Conservation (phyloP, 2,329 filamentous ascomycete species). For the Aureobasidium sp. region DNA sequence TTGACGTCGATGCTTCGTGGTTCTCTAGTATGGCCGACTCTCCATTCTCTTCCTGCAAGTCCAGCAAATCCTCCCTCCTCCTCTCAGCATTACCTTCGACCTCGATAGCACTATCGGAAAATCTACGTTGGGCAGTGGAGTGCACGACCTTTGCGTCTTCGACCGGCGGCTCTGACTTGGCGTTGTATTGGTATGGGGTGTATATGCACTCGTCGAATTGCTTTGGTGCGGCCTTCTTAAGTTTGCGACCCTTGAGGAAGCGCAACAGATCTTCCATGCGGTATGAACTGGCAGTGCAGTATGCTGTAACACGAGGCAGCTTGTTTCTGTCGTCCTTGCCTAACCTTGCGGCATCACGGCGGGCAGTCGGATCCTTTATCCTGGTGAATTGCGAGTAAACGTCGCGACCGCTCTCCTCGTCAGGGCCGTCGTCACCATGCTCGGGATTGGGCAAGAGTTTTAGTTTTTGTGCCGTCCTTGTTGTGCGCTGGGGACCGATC, state of each 20-base stretch:
- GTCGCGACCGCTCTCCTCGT: conserved; percentile 88
- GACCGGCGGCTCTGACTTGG: conserved; percentile 23
- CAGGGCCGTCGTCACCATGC: conserved; percentile 62
- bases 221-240: conserved; percentile 75
- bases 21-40: conserved; percentile 12
- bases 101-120: conserved; percentile 64
- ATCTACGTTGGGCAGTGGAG: conserved; percentile 51
- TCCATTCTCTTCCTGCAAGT: conserved; percentile 19
- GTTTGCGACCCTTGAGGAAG: conserved; percentile 80
- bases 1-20: conserved; percentile 13
- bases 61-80: conserved; percentile 30
- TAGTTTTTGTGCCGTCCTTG: conserved; percentile 91
- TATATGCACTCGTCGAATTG: conserved; percentile 97
- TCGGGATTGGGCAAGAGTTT: conserved; percentile 94
- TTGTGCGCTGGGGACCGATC: conserved; percentile 89
- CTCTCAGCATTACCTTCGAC: conserved; percentile 44
- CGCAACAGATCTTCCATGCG: conserved; percentile 82
- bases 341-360: conserved; percentile 81
- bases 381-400: conserved; percentile 97
- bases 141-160: conserved; percentile 27
- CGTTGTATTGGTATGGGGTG: conserved; percentile 74
- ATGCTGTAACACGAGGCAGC: conserved; percentile 86
- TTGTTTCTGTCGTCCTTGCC: conserved; percentile 87
- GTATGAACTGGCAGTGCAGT: conserved; percentile 90
- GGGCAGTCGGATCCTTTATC: conserved; percentile 91